A percentile compares a stretch with the other conserved stretches of the same genome.
These are phyloP conservation scores for Santalum album DNA, from an alignment of 164 flowering plant genomes.

Conservation along the genomic window DNA sequence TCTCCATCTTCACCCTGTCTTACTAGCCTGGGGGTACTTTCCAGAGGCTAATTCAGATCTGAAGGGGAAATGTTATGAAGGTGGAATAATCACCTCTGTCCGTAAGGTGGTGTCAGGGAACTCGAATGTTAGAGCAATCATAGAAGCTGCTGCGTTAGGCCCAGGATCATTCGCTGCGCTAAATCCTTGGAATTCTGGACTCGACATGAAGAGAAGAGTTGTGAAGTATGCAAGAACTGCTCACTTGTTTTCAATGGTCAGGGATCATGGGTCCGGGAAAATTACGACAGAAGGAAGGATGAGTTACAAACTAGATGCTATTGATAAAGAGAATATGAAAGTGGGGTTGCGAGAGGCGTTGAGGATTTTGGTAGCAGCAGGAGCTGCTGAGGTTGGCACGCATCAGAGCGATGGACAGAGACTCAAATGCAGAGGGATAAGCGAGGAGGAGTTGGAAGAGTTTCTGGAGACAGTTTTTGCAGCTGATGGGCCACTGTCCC, in stretches of 20 bases:
- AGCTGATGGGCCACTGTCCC: conserved; percentile 20
- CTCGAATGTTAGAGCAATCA: conserved; percentile 24
- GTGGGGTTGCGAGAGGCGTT: conserved; percentile 33
- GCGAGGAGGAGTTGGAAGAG: conserved; percentile 26
- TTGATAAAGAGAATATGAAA: conserved; percentile 30
- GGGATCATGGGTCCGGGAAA: conserved; percentile 38
- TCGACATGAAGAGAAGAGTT: conserved; percentile 31
- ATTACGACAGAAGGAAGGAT: conserved; percentile 38
- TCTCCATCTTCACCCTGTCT: conserved; percentile 39
- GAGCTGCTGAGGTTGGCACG: conserved; percentile 56
- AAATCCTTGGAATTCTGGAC: conserved; percentile 46
- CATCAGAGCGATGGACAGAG: conserved; percentile 44
- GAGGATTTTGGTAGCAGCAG: conserved; percentile 47
- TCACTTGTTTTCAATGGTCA: conserved; percentile 31
- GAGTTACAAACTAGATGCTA: conserved; percentile 14
- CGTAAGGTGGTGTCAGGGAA: conserved; percentile 26
- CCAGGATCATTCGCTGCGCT: conserved; percentile 33
- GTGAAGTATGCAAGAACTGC: conserved; percentile 40
- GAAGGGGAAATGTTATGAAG: conserved; percentile 42
- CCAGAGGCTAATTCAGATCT: conserved; percentile 27
- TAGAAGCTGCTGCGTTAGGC: conserved; percentile 40
- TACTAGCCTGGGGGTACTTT: conserved; percentile 49
- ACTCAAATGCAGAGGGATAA: conserved; percentile 28
- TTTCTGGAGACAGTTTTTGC: conserved; percentile 31
- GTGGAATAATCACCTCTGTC: conserved; percentile 54